Base-by-base conservation (phyloP, 495 filamentous ascomycete genomes). In the Parachaetomium inaequale region DNA sequence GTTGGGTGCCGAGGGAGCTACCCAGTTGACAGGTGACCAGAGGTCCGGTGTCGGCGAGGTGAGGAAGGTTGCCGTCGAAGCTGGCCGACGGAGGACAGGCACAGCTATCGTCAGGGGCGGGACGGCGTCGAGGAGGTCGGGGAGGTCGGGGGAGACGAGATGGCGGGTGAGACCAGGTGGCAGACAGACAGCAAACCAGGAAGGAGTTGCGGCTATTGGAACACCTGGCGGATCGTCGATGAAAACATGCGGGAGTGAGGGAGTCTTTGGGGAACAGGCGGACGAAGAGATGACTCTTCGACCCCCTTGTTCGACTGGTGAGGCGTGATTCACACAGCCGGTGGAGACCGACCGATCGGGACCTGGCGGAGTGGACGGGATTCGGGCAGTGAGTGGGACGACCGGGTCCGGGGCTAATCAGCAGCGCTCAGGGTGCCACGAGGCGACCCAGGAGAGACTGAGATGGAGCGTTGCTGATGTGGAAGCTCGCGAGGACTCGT, bases 211-310 rank as follows among this genome's bases (percentile, higher is more conserved):
- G 63, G 62, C 68, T 74, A 74, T 72, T 64, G 66, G 58, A 72
- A 72, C 72, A 74, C 72, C 72, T 75, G 73, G 72, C 61, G 61
- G 57, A 54, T 63, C 66, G 69, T 69, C 63, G 67, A 73, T 69
- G 75, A 70, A 66, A 71, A 74, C 76, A 79, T 79, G 71, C 76
- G 76, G 69, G 66, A 64, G 63, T 58, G 45, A 29, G 63, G 64
- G 51, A 62, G 65, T 64, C 55, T 74, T 63, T 47, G 64, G 66
- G 68, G 75, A 75, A 77, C 68, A 75, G 72, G 77, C 64, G 72
- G 76, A 70, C 68, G 70, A 78, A 76, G 75, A 76, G 75, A 71
- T 78, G 71, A 75, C 77, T 78, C 77, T 75, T 73, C 75, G 66
- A 71, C 73, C 74, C 74, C 74, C 76, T 72, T 74, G 70, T 72